A percentile compares a stretch with the other conserved stretches of the same genome.
Evolutionary conservation across 2,329 filamentous ascomycete genomes (phyloP).

Genomic region (Dissoconium aciculare): DNA sequence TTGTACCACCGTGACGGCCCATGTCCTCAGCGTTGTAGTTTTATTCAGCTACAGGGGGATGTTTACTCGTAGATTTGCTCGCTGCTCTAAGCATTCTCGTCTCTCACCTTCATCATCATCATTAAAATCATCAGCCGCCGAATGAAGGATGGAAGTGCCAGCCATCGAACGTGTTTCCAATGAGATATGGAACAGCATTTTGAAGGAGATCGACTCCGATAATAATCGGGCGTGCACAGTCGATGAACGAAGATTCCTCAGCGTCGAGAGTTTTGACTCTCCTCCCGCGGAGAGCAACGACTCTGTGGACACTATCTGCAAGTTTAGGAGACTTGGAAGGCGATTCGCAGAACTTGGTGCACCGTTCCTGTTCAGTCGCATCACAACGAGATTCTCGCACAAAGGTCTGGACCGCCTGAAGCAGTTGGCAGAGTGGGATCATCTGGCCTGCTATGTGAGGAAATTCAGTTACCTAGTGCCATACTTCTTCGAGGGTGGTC

Average conservation of each 20-base stretch:
- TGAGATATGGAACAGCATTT: conserved; percentile 36
- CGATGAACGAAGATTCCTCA: conserved; percentile 36
- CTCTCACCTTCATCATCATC: no score
- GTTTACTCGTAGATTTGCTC: no score
- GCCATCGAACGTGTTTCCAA: conserved; percentile 30
- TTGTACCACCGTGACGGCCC: no score
- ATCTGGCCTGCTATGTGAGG: conserved; percentile 40
- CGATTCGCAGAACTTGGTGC: conserved; percentile 37
- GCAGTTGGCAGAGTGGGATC: conserved; percentile 33
- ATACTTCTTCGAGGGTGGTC: conserved; percentile 42
- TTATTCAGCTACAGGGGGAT: no score
- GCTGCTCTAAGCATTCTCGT: no score
- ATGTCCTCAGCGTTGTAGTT: no score
- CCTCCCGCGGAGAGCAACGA: conserved; percentile 29
- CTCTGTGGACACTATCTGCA: conserved; percentile 31
- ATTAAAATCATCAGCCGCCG: no score
- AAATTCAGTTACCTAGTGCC: conserved; percentile 48
- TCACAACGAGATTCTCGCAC: conserved; percentile 37
- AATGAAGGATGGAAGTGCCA: conserved; percentile 9
- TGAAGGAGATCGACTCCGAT: conserved; percentile 39
- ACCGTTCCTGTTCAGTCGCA: conserved; percentile 36
- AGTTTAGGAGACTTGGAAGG: conserved; percentile 35
- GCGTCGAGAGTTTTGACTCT: conserved; percentile 37
- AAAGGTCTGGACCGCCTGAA: conserved; percentile 36
- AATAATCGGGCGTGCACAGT: conserved; percentile 36